Evolutionary conservation across 768 basidiomycete species (phyloP).

Genomic region (Tricholomella constricta): DNA sequence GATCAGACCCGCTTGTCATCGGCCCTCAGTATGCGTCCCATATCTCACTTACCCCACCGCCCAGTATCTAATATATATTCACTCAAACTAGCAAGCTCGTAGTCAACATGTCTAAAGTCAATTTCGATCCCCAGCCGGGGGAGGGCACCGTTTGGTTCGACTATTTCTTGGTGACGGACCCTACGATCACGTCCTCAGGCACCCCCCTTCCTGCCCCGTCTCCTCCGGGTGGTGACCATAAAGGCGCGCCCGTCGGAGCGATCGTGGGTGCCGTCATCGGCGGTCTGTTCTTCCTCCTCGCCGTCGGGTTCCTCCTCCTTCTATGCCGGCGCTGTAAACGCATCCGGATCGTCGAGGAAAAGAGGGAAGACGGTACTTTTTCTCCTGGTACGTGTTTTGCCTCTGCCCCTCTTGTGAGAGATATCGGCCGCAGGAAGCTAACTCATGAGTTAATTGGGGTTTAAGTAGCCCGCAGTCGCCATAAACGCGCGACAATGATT

Average conservation of each 20-base stretch:
- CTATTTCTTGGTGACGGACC: conserved; percentile 35
- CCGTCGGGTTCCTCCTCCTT: conserved; percentile 17
- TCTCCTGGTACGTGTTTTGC: not conserved
- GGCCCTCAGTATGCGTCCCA: conserved; percentile 36
- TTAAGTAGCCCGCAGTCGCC: not conserved
- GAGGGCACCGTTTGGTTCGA: conserved; percentile 48
- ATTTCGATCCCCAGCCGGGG: conserved; percentile 19
- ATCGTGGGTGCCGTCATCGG: conserved; percentile 35
- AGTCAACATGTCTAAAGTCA: conserved; percentile 37
- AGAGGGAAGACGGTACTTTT: not conserved
- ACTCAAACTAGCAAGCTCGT: conserved; percentile 26
- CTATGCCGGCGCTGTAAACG: conserved; percentile 23
- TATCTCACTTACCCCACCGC: not conserved
- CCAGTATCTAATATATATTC: too few species aligned
- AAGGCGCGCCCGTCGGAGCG: conserved; percentile 19
- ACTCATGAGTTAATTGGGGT: too few species aligned
- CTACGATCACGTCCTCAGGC: conserved; percentile 19
- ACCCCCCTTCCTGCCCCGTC: conserved; percentile 10
- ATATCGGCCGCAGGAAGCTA: too few species aligned
- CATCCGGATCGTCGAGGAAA: not conserved
- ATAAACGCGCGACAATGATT: conserved; percentile 1
- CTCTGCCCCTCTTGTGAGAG: too few species aligned
- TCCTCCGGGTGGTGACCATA: not conserved
- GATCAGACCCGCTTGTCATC: conserved; percentile 23
- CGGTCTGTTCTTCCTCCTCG: conserved; percentile 22